phyloP scores from a whole-genome alignment of 2,329 filamentous ascomycete genomes.

The Aspergillus pseudotamarii region DNA sequence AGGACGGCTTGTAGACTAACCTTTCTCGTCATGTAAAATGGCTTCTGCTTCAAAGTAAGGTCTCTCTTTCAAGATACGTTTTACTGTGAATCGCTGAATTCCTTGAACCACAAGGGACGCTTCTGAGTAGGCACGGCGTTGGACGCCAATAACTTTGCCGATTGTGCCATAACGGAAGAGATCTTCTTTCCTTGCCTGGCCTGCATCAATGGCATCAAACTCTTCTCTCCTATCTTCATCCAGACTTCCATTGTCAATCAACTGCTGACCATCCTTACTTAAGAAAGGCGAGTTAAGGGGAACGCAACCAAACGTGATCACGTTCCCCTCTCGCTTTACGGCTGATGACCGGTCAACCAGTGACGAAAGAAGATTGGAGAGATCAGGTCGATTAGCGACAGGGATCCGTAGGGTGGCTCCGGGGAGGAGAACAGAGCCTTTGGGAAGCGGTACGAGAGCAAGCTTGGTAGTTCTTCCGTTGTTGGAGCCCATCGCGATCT shows the following conservation, averaged over 20 bases:
- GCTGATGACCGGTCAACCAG: slow-evolving; percentile 77
- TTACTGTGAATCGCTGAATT: slow-evolving; percentile 72
- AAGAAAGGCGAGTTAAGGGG: slow-evolving; percentile 78
- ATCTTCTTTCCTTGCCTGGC: slow-evolving; percentile 67
- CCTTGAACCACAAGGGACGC: slow-evolving; percentile 87
- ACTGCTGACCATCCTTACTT: slow-evolving; percentile 71
- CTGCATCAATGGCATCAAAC: slow-evolving; percentile 57
- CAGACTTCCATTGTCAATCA: slow-evolving; percentile 67
- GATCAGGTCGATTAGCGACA: slow-evolving; percentile 80
- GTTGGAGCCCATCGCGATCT: slow-evolving; percentile 38
- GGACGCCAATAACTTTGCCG: slow-evolving; percentile 75
- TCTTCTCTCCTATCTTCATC: slow-evolving; percentile 49
- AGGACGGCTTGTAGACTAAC: slow-evolving; percentile 45
- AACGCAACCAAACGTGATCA: slow-evolving; percentile 82
- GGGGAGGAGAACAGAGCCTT: slow-evolving; percentile 80
- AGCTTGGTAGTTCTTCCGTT: slow-evolving; percentile 51
- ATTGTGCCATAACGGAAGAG: slow-evolving; percentile 82
- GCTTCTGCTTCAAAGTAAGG: slow-evolving; percentile 87
- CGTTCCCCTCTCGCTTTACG: slow-evolving; percentile 63
- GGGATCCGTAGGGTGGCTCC: slow-evolving; percentile 83
- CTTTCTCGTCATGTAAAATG: slow-evolving; percentile 68
- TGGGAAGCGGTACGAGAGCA: slow-evolving; percentile 80
- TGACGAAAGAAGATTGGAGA: slow-evolving; percentile 82
- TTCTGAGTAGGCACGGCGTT: slow-evolving; percentile 73
- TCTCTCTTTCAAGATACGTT: slow-evolving; percentile 73